Conservation (phyloP, 1,284 basidiomycete genomes). For the Melampsora larici-populina region DNA sequence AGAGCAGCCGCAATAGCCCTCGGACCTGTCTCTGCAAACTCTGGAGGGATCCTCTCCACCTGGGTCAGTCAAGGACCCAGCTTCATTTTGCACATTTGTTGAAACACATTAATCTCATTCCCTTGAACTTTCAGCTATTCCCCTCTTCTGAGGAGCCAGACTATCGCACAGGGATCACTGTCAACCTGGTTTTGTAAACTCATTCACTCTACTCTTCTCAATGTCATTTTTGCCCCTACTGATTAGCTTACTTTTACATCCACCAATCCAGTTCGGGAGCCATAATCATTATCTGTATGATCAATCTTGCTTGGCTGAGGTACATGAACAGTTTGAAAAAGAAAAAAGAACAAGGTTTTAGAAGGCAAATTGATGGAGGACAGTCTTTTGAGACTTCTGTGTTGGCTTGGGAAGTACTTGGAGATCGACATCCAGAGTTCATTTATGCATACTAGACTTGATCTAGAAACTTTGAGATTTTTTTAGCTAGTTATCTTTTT, state of each 20-base stretch:
- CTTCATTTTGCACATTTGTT: neutral
- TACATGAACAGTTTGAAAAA: too few species aligned
- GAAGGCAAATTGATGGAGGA: neutral
- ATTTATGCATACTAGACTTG: slow-evolving; percentile 17
- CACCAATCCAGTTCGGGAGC: slow-evolving; percentile 1
- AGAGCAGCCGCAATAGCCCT: slow-evolving; percentile 34
- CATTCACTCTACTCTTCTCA: neutral
- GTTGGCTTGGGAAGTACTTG: slow-evolving; percentile 6
- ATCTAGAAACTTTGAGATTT: too few species aligned
- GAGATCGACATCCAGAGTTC: slow-evolving; percentile 23
- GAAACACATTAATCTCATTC: neutral
- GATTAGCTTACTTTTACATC: neutral
- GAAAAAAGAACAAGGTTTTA: neutral
- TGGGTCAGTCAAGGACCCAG: slow-evolving; percentile 1
- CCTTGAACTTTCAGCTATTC: neutral
- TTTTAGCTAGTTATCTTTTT: too few species aligned
- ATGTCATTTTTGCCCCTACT: neutral
- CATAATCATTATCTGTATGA: slow-evolving; percentile 17
- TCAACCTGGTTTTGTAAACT: slow-evolving; percentile 15
- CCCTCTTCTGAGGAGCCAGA: neutral
- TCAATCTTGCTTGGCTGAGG: slow-evolving; percentile 20
- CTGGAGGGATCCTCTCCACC: slow-evolving; percentile 34
- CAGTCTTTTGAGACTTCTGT: neutral
- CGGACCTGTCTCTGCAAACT: slow-evolving; percentile 31
- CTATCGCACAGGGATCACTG: neutral